These are phyloP conservation scores for Candida sp. DNA, from an alignment of 1,139 yeast genomes.

Conservation along the genomic window DNA sequence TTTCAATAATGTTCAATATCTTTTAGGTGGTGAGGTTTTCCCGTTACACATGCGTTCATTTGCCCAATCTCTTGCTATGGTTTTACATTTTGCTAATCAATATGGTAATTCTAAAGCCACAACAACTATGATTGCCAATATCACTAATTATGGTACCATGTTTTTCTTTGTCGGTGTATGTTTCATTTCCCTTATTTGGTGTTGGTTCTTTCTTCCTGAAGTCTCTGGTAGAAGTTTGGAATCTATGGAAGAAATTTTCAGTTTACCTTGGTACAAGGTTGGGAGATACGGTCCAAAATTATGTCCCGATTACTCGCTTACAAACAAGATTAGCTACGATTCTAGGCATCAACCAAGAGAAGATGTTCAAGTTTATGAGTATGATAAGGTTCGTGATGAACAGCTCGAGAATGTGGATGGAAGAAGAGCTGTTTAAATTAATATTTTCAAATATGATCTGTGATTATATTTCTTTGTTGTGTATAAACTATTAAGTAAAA, in stretches of 20 bases:
- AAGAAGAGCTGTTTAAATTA: too few relatives aligned
- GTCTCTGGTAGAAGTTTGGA: slow-evolving; percentile 47
- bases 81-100: slow-evolving; percentile 52
- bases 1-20: slow-evolving; percentile 54
- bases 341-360: slow-evolving; percentile 1
- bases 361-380: too few relatives aligned
- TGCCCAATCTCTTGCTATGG: slow-evolving; percentile 50
- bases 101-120: slow-evolving; percentile 53
- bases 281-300: slow-evolving; percentile 48
- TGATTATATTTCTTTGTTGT: too few relatives aligned
- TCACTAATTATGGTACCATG: slow-evolving; percentile 48
- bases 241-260: slow-evolving; percentile 50
- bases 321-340: slow-evolving; percentile 21
- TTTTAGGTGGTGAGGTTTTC: slow-evolving; percentile 53
- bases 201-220: slow-evolving; percentile 51
- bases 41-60: slow-evolving; percentile 48
- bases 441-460: too few relatives aligned
- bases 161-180: slow-evolving; percentile 44
- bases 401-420: too few relatives aligned
- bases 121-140: slow-evolving; percentile 43
- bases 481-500: too few relatives aligned
- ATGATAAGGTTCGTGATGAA: too few relatives aligned
- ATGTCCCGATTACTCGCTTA: slow-evolving; percentile 47
- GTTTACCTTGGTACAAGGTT: slow-evolving; percentile 50
- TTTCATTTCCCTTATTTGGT: slow-evolving; percentile 37